phyloP scores from a whole-genome alignment of 1,284 basidiomycete genomes.

The Pyrrhoderma lamaoense region DNA sequence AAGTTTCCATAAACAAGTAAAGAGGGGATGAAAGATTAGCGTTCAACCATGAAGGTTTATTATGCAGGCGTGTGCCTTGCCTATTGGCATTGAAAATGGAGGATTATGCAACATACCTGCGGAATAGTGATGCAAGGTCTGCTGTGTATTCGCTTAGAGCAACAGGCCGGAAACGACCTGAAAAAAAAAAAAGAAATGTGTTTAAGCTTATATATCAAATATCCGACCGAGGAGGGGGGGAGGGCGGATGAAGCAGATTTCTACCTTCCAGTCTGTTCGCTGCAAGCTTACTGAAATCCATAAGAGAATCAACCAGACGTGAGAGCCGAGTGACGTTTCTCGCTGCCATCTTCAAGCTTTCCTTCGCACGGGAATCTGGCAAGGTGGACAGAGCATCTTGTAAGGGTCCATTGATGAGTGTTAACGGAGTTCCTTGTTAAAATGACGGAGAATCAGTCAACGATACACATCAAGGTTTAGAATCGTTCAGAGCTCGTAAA shows the following conservation, averaged over 20 bases:
- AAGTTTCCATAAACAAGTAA: too few relatives aligned
- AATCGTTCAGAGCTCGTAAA: not conserved
- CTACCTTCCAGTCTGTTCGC: slow-evolving; percentile 24
- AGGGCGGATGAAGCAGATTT: too few relatives aligned
- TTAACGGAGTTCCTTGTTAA: slow-evolving; percentile 25
- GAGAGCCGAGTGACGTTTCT: slow-evolving; percentile 26
- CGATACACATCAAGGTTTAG: not conserved
- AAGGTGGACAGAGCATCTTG: slow-evolving; percentile 20
- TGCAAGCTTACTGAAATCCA: slow-evolving; percentile 27
- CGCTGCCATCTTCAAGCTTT: slow-evolving; percentile 22
- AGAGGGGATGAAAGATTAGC: too few relatives aligned
- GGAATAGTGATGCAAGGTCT: slow-evolving; percentile 27
- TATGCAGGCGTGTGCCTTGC: too few relatives aligned
- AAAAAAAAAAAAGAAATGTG: not conserved
- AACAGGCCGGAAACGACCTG: slow-evolving; percentile 25
- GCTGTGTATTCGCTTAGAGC: slow-evolving; percentile 23
- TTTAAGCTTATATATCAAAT: too few relatives aligned
- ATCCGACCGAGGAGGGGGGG: not conserved
- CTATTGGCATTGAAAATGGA: too few relatives aligned
- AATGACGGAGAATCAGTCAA: too few relatives aligned
- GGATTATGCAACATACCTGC: slow-evolving; percentile 12
- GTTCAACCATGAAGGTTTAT: too few relatives aligned
- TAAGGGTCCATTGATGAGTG: slow-evolving; percentile 27
- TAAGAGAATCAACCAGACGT: slow-evolving; percentile 26
- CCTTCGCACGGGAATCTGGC: slow-evolving; percentile 19